Conservation (phyloP, 2,329 filamentous ascomycete species). For the Trichophyton verrucosum region DNA sequence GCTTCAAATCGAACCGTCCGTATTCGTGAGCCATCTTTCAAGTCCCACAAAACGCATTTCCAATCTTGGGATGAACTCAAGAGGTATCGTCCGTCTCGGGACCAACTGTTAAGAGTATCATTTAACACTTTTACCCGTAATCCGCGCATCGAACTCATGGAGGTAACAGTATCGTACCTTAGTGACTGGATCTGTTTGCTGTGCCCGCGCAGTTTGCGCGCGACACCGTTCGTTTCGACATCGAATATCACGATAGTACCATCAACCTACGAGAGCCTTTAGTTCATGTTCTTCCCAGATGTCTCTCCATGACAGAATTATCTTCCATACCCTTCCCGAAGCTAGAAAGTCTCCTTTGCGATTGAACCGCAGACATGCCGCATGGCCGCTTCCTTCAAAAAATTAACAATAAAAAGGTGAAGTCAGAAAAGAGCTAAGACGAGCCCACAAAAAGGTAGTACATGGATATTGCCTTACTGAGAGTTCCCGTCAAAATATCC, state of each 20-base stretch:
- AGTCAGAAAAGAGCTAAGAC: constrained; percentile 21
- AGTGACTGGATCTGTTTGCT: constrained; percentile 87
- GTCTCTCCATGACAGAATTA: not conserved
- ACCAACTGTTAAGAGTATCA: constrained; percentile 54
- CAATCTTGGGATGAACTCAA: constrained; percentile 90
- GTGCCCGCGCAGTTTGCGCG: constrained; percentile 84
- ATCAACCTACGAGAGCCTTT: constrained; percentile 44
- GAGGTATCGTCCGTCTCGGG: constrained; percentile 76
- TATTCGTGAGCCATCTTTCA: constrained; percentile 58
- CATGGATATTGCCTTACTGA: constrained; percentile 46
- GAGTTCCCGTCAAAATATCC: constrained; percentile 74
- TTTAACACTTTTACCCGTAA: not conserved
- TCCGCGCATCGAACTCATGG: not conserved
- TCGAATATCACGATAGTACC: constrained; percentile 94
- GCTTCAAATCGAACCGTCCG: constrained; percentile 84
- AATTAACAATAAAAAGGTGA: too few relatives aligned
- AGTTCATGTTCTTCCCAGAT: not conserved
- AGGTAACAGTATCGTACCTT: constrained; percentile 33
- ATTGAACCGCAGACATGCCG: constrained; percentile 70
- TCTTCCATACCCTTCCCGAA: constrained; percentile 58
- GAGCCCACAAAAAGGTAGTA: constrained; percentile 17
- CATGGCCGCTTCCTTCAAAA: constrained; percentile 46
- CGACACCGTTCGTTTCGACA: constrained; percentile 92
- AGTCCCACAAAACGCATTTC: constrained; percentile 92
- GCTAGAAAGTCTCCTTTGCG: constrained; percentile 89